Evolutionary conservation across 371 early-diverging fungal species (phyloP), one percentile per base, ranked within the genome.

Genomic region (Fennellomyces sp.): DNA sequence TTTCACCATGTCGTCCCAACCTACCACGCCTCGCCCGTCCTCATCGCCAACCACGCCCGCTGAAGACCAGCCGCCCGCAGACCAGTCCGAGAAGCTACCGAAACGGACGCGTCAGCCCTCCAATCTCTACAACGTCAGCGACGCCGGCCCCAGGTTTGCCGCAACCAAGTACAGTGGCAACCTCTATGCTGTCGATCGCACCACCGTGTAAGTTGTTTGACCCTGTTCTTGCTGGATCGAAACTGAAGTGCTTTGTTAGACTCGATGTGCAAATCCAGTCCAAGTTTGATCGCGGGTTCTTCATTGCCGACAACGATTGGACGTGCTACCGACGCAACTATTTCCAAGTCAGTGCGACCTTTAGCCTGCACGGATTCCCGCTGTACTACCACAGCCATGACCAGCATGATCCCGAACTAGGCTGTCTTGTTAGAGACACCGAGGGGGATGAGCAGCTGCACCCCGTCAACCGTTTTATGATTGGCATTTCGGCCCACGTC

Each of bases 291-390:
- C 80, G 87, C 47, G 94, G 94, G 3, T 93, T 90, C 76, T 91
- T 91, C 65, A 69, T 89, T 56, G 89, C 91, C n/a, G 84, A 88
- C 36, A 86, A 84, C 56, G 87, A 88, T 65, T 96, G 96, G 96
- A 94, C 95, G 2, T 96, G 97, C 68, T 97, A 97, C 68, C 89
- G 97, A 33, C 86, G 97, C 65, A 97, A 97, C 69, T 97, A 96
- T 69, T 95, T 96, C 66, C 94, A 96, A 70, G 80, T 96, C 35
- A 91, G 92, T 60, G 81, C 86, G 45, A 77, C 91, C 0, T 94
- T 94, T 60, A 74, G 73, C 23, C 72, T 90, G 19, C 65, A 73
- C 8, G 83, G 82, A 15, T 71, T 70, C 17, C 73, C 66, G 7
- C 38, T 54, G 55, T 55, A 55, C 29, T 69, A 70, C 23, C 17